Percentiles rank a stretch among this genome's conserved stretches.
phyloP scores from a whole-genome alignment of 2,329 filamentous ascomycete species.

The Ophiostoma fasciatum region DNA sequence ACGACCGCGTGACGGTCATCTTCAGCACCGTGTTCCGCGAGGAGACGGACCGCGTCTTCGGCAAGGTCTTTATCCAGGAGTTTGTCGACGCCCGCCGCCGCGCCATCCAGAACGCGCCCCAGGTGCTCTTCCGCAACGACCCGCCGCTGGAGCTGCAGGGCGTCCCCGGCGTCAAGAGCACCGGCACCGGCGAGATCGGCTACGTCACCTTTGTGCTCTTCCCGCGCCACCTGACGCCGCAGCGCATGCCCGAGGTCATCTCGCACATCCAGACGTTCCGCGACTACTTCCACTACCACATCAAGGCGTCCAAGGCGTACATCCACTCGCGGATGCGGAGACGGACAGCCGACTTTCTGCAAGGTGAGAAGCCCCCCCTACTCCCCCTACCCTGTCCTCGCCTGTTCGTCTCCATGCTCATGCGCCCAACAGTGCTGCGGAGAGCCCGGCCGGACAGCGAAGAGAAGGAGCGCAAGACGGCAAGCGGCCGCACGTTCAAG shows the following conservation, averaged over 20 bases:
- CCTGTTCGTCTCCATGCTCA: too few relatives aligned
- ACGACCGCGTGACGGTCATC: constrained; percentile 95
- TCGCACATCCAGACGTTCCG: constrained; percentile 99
- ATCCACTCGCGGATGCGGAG: constrained; percentile 98
- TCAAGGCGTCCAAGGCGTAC: constrained; percentile 98
- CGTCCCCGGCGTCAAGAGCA: constrained; percentile 53
- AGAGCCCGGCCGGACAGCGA: constrained; percentile 89
- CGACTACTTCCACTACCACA: constrained; percentile 99
- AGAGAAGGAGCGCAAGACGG: constrained; percentile 96
- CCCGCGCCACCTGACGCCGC: constrained; percentile 79
- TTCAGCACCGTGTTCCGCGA: constrained; percentile 98
- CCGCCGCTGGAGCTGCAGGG: constrained; percentile 82
- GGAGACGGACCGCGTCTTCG: constrained; percentile 93
- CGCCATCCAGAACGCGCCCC: constrained; percentile 94
- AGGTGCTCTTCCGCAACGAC: constrained; percentile 92
- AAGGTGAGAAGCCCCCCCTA: too few relatives aligned
- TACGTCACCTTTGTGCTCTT: constrained; percentile 51
- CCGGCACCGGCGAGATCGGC: neutral
- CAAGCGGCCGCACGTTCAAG: constrained; percentile 85
- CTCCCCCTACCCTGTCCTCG: too few relatives aligned
- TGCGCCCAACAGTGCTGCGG: constrained; percentile 70
- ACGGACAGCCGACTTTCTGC: constrained; percentile 93
- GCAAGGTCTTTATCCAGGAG: constrained; percentile 96
- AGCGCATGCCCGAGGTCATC: constrained; percentile 87
- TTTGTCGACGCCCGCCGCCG: constrained; percentile 92